Conservation (phyloP, 129 eudicot species). For the Centaurea solstitialis region DNA sequence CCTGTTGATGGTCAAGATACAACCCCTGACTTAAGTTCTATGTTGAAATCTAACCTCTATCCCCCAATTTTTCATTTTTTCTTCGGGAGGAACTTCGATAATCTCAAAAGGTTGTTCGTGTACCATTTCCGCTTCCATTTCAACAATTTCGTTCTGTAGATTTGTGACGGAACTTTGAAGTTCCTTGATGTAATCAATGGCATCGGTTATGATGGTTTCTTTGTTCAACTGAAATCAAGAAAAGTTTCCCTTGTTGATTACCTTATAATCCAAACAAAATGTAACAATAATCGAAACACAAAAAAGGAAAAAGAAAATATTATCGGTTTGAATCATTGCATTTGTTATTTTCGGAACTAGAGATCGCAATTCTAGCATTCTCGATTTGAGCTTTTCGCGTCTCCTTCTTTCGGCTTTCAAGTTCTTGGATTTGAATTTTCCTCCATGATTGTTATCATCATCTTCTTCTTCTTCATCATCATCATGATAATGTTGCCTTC, state of each 20-base stretch:
- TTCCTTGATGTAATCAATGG: slow-evolving; percentile 68
- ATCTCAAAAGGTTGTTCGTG: slow-evolving; percentile 30
- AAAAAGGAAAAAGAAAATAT: neutral
- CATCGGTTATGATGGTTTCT: slow-evolving; percentile 69
- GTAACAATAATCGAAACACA: neutral
- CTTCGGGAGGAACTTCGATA: slow-evolving; percentile 29
- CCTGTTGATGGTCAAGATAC: neutral
- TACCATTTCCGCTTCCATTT: slow-evolving; percentile 51
- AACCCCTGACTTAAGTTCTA: neutral
- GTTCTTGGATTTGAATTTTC: slow-evolving; percentile 71
- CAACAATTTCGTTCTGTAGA: slow-evolving; percentile 47
- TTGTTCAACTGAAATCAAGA: slow-evolving; percentile 61
- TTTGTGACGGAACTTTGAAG: slow-evolving; percentile 44
- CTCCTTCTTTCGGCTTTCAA: slow-evolving; percentile 75
- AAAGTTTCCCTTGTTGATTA: neutral
- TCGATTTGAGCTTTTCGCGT: slow-evolving; percentile 62
- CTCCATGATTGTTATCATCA: slow-evolving; percentile 27
- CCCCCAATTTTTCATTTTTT: slow-evolving; percentile 58
- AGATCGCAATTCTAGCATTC: slow-evolving; percentile 75
- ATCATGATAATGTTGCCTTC: slow-evolving; percentile 9
- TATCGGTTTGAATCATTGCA: slow-evolving; percentile 42
- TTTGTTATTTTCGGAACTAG: slow-evolving; percentile 84
- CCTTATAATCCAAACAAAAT: neutral
- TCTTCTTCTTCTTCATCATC: slow-evolving; percentile 35
- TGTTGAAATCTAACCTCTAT: slow-evolving; percentile 46